Evolutionary conservation across 1,284 basidiomycete species (phyloP), one percentile per base, ranked within the genome.

Genomic region (Polyporus tsugae): DNA sequence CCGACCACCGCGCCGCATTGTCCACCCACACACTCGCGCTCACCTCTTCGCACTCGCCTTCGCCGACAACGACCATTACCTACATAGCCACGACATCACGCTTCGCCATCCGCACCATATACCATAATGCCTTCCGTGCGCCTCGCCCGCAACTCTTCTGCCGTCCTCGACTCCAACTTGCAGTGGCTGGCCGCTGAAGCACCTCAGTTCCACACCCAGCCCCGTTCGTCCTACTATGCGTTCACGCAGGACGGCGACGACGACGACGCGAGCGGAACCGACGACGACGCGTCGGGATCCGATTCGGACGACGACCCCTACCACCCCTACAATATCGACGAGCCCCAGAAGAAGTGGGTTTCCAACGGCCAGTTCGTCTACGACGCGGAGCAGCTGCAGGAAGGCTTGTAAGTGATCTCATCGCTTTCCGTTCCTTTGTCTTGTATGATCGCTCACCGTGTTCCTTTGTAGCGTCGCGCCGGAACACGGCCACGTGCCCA

Each of bases 301-400:
- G 67, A 72, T 42, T 62, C 60, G 39, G 68, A 72, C 15, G 69
- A 72, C 42, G 69, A 72, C 55, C 69, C 71, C 2, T 62, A 59
- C 46, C 64, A 68, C 46, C 68, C 68, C 17, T 69, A 70, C 71
- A 68, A 72, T 42, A 49, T 67, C 61, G 60, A 63, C 46, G 63
- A 72, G 6, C 65, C 70, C 4, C 63, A n/a, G 13, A 52, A 46
- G n/a, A 57, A 62, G 57, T 59, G 57, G 57, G 35, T 46, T 29
- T 38, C 35, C 57, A 59, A 38, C 38, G 57, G 57, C 19, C n/a
- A 38, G 36, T 59, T 41, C 9, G 38, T 59, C 38, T 59, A 39
- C 57, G 33, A 57, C 55, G 55, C 17, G 55, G 55, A 57, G 9
- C 44, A 68, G 29, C 59, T 64, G 17, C 57, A 65, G 13, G 60